Conservation (phyloP, 208 protist genomes). For the Wallacemonas sp. region DNA sequence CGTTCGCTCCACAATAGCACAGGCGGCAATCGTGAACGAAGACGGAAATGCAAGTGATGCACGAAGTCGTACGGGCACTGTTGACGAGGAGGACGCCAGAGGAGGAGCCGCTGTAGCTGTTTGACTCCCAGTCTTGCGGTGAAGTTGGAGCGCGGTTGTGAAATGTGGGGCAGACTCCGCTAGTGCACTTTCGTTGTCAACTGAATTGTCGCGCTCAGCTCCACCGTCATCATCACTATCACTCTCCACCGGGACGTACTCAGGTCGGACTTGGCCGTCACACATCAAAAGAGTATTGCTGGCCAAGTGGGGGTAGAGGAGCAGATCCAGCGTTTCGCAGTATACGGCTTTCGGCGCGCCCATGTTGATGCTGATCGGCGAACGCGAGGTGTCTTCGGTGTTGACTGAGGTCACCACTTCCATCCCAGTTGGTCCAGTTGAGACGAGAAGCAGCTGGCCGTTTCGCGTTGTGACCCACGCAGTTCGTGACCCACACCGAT, state of each 20-base stretch:
- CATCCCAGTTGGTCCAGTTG: conserved; percentile 25
- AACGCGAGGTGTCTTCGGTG: conserved; percentile 29
- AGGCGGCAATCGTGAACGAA: conserved; percentile 1
- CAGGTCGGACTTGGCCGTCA: conserved; percentile 1
- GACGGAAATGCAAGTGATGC: neutral
- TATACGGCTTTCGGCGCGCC: conserved; percentile 33
- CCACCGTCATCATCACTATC: too few species aligned
- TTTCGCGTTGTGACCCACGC: conserved; percentile 37
- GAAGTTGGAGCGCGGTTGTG: conserved; percentile 4
- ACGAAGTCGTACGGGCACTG: neutral
- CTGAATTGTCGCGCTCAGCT: too few species aligned
- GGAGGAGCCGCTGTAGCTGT: too few species aligned
- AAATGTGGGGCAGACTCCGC: neutral
- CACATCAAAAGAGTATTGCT: conserved; percentile 36
- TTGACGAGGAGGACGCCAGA: neutral
- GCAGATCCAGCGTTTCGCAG: conserved; percentile 22
- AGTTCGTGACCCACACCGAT: conserved; percentile 19
- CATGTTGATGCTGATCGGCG: conserved; percentile 30
- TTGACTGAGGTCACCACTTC: conserved; percentile 16
- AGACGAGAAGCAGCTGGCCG: conserved; percentile 22
- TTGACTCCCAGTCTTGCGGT: neutral
- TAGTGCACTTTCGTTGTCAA: neutral
- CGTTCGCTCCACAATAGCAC: neutral
- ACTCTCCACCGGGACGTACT: neutral
- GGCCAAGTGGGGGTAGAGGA: conserved; percentile 46